Conservation (phyloP, 179 eudicot species). For the Kewa caespitosa region DNA sequence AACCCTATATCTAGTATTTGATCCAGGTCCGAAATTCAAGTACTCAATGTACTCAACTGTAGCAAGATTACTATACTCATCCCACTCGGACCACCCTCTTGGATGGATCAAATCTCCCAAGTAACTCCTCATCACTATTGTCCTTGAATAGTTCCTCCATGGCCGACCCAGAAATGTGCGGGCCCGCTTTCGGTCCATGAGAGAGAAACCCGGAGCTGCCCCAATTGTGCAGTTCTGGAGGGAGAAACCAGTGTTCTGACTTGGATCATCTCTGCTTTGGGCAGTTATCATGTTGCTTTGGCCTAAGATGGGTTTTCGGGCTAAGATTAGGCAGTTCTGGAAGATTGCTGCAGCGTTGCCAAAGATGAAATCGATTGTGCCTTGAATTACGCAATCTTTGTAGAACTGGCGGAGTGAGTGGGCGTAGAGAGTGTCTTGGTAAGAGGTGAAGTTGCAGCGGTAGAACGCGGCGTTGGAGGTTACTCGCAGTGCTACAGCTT, state of each 20-base stretch:
- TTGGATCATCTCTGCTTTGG: slow-evolving; percentile 63
- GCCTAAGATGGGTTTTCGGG: slow-evolving; percentile 47
- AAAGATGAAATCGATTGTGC: slow-evolving; percentile 76
- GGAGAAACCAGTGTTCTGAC: slow-evolving; percentile 63
- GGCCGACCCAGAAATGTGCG: slow-evolving; percentile 63
- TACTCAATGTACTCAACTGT: slow-evolving; percentile 65
- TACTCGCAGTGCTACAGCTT: slow-evolving; percentile 66
- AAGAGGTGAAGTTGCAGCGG: slow-evolving; percentile 54
- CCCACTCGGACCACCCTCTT: slow-evolving; percentile 62
- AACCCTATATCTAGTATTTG: slow-evolving; percentile 47
- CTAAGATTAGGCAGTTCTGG: slow-evolving; percentile 51
- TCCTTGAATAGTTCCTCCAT: slow-evolving; percentile 73
- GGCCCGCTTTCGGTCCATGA: slow-evolving; percentile 29
- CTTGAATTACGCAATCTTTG: slow-evolving; percentile 58
- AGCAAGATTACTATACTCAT: slow-evolving; percentile 44
- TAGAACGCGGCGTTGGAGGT: slow-evolving; percentile 64
- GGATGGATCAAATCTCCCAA: slow-evolving; percentile 55
- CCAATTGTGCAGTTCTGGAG: slow-evolving; percentile 55
- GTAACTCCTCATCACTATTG: slow-evolving; percentile 50
- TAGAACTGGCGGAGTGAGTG: slow-evolving; percentile 65
- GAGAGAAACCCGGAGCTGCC: slow-evolving; percentile 40
- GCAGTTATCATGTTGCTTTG: slow-evolving; percentile 75
- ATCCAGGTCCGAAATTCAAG: slow-evolving; percentile 63
- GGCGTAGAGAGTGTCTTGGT: slow-evolving; percentile 73
- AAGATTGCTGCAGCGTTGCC: slow-evolving; percentile 81